Conservation (phyloP, 441 rosid genomes). For the Gossypium lobatum region DNA sequence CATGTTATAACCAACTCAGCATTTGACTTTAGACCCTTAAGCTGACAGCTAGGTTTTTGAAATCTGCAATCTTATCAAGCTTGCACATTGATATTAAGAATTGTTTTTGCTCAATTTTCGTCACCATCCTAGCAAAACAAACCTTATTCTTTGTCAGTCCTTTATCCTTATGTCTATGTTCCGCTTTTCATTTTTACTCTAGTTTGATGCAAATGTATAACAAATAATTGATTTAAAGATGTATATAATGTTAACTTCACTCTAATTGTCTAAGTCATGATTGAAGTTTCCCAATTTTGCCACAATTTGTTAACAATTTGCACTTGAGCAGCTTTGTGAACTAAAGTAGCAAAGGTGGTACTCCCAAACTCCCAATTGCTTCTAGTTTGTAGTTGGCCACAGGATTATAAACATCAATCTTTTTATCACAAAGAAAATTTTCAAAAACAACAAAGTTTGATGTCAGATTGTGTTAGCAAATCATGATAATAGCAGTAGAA, state of each 20-base stretch:
- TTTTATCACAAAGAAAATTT: neutral
- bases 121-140: too few species aligned
- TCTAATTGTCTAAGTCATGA: neutral
- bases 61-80: neutral
- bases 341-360: neutral
- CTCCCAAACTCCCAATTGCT: neutral
- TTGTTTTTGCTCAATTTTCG: neutral
- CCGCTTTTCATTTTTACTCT: neutral
- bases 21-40: neutral
- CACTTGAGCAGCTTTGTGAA: neutral
- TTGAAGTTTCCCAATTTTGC: neutral
- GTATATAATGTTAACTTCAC: too few species aligned
- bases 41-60: neutral
- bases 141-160: neutral
- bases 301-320: neutral
- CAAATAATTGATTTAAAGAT: too few species aligned
- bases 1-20: neutral
- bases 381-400: neutral
- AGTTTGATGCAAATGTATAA: neutral
- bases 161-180: neutral
- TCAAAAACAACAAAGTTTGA: neutral
- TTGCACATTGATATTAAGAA: conserved; percentile 4
- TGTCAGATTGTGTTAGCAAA: neutral
- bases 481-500: neutral
- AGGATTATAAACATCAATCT: neutral